phyloP scores from a whole-genome alignment of 2,329 filamentous ascomycete species.

The Didymella glomerata region DNA sequence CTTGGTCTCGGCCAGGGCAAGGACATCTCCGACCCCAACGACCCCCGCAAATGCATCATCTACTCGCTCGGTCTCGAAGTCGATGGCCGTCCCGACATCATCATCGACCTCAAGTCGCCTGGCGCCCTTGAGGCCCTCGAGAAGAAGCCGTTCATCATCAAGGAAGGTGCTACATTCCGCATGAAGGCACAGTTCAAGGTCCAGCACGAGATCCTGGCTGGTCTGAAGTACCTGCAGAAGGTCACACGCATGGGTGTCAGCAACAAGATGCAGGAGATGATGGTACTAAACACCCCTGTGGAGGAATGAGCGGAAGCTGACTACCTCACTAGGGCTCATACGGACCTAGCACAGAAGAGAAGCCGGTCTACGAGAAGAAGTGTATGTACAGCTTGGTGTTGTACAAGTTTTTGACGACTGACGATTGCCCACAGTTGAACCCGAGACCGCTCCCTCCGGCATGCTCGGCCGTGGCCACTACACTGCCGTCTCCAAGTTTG shows the following conservation, averaged over 20 bases:
- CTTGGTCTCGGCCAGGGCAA: conserved; percentile 78
- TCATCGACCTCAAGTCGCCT: conserved; percentile 81
- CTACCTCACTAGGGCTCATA: conserved; percentile 77
- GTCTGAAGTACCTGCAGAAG: conserved; percentile 93
- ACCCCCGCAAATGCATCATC: conserved; percentile 92
- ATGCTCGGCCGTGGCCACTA: conserved; percentile 92
- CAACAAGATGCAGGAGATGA: conserved; percentile 97
- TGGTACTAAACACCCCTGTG: conserved; percentile 63
- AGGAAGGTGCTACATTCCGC: conserved; percentile 91
- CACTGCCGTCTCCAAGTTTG: conserved; percentile 86
- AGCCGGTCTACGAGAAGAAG: conserved; percentile 85
- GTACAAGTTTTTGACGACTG: conserved; percentile 2
- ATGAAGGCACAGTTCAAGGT: conserved; percentile 96
- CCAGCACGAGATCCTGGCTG: conserved; percentile 94
- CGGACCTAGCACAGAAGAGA: conserved; percentile 89
- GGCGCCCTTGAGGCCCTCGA: conserved; percentile 81
- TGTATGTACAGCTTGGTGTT: conserved; percentile 66
- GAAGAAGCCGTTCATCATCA: conserved; percentile 94
- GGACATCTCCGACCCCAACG: conserved; percentile 65
- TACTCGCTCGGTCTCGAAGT: conserved; percentile 88
- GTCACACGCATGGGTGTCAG: conserved; percentile 89
- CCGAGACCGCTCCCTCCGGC: conserved; percentile 90
- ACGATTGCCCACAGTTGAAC: conserved; percentile 68
- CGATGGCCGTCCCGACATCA: conserved; percentile 81
- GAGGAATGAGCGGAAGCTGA: conserved; percentile 19